These are phyloP conservation scores for Aureobasidium namibiae DNA, from an alignment of 2,329 filamentous ascomycete species.

Conservation along the genomic window DNA sequence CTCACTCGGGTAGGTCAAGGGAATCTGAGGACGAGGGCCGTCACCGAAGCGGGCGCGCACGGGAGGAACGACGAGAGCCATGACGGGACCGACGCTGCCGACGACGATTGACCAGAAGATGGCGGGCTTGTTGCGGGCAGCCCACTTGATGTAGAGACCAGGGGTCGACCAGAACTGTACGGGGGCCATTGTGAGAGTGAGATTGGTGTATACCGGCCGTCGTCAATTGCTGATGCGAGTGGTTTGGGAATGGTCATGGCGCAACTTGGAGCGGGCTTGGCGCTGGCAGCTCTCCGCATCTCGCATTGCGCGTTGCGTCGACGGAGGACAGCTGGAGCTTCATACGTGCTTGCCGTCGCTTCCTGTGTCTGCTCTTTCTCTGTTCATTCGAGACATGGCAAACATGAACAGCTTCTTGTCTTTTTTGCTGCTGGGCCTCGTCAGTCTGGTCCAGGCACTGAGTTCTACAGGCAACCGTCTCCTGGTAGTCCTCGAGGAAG, in stretches of 20 bases:
- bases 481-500: constrained; percentile 79
- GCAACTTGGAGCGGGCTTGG: neutral
- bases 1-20: constrained; percentile 89
- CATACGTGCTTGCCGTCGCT: neutral
- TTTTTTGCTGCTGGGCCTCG: constrained; percentile 54
- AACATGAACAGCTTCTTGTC: constrained; percentile 26
- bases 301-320: neutral
- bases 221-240: neutral
- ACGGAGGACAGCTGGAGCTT: constrained; percentile 6
- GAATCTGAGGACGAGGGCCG: constrained; percentile 61
- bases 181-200: constrained; percentile 47
- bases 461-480: constrained; percentile 73
- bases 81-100: constrained; percentile 62
- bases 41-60: constrained; percentile 68
- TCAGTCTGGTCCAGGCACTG: constrained; percentile 61
- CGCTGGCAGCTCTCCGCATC: neutral
- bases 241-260: neutral
- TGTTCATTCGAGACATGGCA: neutral
- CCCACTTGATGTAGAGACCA: constrained; percentile 79
- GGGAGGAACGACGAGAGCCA: constrained; percentile 64
- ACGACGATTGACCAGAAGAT: constrained; percentile 81
- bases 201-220: constrained; percentile 17
- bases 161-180: constrained; percentile 80
- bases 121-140: constrained; percentile 77
- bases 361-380: neutral